Evolutionary conservation across 306 rosid species (phyloP).

Genomic region (Begonia masoniana): DNA sequence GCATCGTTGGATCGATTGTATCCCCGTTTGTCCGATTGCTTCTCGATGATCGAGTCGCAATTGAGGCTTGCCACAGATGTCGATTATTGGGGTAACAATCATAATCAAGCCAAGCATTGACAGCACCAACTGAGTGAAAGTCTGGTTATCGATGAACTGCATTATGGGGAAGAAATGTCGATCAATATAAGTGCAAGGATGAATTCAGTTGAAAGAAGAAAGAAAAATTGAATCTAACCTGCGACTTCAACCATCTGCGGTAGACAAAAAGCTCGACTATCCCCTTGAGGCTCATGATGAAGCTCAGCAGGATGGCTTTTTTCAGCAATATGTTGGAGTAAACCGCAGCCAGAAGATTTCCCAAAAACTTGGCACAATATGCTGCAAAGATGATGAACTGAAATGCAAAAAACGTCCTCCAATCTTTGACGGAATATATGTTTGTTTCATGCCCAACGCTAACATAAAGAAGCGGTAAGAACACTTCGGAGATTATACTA

Average conservation of each 20-base stretch:
- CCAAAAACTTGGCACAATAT: too few species aligned
- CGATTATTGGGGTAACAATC: slow-evolving; percentile 33
- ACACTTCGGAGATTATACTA: slow-evolving; percentile 27
- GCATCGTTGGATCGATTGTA: slow-evolving; percentile 69
- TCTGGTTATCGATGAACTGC: slow-evolving; percentile 39
- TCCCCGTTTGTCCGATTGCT: too few species aligned
- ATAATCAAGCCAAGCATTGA: slow-evolving; percentile 30
- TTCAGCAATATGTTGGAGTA: too few species aligned
- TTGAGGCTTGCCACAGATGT: slow-evolving; percentile 1
- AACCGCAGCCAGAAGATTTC: too few species aligned
- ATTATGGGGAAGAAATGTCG: slow-evolving; percentile 18
- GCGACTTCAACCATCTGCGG: neutral
- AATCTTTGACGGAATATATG: slow-evolving; percentile 21
- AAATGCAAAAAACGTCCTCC: slow-evolving; percentile 31
- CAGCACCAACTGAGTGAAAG: slow-evolving; percentile 44
- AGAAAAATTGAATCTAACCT: neutral
- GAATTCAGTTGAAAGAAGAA: neutral
- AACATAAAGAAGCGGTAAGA: slow-evolving; percentile 46
- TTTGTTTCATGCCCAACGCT: slow-evolving; percentile 28
- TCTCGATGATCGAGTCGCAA: too few species aligned
- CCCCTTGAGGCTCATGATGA: too few species aligned
- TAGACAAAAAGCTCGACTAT: too few species aligned
- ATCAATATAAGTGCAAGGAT: neutral
- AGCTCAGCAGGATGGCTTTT: too few species aligned
- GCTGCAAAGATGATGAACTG: slow-evolving; percentile 6